Evolutionary conservation across 441 rosid species (phyloP), one percentile per base, ranked within the genome.

Genomic region (Eutrema salsugineum): DNA sequence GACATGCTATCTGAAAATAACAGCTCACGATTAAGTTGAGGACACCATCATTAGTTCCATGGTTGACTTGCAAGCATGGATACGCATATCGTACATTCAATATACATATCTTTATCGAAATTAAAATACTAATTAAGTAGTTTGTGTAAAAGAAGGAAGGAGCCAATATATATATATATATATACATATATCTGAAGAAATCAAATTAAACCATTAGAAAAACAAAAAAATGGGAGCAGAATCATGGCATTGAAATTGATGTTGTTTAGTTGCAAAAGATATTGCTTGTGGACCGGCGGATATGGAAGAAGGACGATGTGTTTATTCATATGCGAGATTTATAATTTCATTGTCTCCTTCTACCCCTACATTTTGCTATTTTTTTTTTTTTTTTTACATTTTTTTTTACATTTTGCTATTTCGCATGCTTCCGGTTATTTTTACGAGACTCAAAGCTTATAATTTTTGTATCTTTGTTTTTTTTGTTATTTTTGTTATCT

Each of bases 291-390:
- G 53, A 62, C 67, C 61, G 22, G 27, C 43, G 40, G 3, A 61
- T 61, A 28, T 60, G 43, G 16, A 61, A 71, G 61, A 62, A 62
- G 55, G 55, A 51, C 38, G 55, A 71, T 71, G 20, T 53, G n/a
- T 62, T 71, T 44, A 81, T 76, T 85, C 73, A 43, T 70, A 77
- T 68, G 65, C 68, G 75, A 83, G 78, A 77, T 69, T 65, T 63
- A 71, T 15, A 74, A 76, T 73, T 72, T 77, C 67, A 53, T 66
- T 83, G 93, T 87, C 80, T 77, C 91, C 89, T 62, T 66, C 80
- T 53, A 54, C 43, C 80, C 68, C 84, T 80, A 81, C 90, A 87
- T 8, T 70, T 72, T 33, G 27, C 64, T 75, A 49, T 39, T 53
- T 42, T n/a, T n/a, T n/a, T n/a, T n/a, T n/a, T n/a, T n/a, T n/a